A percentile compares a stretch with the other conserved stretches of the same genome.
Conservation (phyloP, 331 rosid genomes). For the Rhamnella rubrinervis region DNA sequence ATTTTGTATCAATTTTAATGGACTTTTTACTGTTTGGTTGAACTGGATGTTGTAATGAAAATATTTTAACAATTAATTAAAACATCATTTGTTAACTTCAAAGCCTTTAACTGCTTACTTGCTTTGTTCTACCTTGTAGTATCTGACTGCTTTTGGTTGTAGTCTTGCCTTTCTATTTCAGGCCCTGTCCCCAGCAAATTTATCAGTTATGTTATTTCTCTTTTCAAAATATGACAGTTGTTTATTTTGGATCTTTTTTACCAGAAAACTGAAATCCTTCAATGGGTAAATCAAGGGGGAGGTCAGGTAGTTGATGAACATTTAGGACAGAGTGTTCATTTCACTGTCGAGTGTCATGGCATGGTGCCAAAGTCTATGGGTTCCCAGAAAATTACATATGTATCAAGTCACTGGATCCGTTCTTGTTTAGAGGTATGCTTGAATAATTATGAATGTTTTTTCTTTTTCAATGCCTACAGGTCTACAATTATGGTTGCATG, state of each 20-base stretch:
- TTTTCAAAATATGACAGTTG: not conserved
- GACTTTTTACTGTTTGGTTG: no score
- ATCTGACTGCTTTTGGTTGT: not conserved
- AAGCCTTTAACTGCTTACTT: not conserved
- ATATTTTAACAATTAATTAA: not conserved
- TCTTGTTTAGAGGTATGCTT: constrained; percentile 80
- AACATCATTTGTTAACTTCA: not conserved
- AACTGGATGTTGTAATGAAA: not conserved
- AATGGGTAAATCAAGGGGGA: constrained; percentile 89
- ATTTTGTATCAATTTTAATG: no score
- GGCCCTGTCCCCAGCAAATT: not conserved
- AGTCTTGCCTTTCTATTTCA: not conserved
- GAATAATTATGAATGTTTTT: constrained; percentile 18
- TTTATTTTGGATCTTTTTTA: constrained; percentile 27
- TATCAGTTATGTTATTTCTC: not conserved
- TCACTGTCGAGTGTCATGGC: constrained; percentile 81
- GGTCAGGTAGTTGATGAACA: constrained; percentile 60
- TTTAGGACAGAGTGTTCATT: constrained; percentile 47
- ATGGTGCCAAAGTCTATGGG: constrained; percentile 33
- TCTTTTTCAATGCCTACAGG: constrained; percentile 17
- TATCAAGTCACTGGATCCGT: constrained; percentile 95
- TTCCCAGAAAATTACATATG: constrained; percentile 30
- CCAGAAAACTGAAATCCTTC: constrained; percentile 78
- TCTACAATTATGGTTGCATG: constrained; percentile 5
- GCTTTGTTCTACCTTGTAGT: not conserved